Percentiles rank a stretch among this genome's conserved stretches.
phyloP scores from a whole-genome alignment of 306 rosid genomes.

The Luffa acutangula region DNA sequence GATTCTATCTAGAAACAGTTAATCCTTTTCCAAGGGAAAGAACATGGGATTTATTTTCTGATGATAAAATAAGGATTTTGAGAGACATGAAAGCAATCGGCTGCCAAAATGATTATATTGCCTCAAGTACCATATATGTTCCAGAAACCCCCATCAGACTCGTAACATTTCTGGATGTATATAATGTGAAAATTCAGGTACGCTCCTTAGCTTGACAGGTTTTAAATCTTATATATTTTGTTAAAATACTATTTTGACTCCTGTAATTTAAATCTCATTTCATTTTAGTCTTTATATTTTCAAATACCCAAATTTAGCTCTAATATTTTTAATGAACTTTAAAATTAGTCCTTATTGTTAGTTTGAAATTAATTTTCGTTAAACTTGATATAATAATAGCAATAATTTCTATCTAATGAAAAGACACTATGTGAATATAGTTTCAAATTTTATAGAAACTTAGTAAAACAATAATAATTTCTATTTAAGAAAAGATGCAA shows the following conservation, averaged over 20 bases:
- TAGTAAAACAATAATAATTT: too few relatives aligned
- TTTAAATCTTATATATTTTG: background rate
- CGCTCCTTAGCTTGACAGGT: background rate
- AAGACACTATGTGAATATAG: background rate
- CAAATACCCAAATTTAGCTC: background rate
- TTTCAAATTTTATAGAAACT: background rate
- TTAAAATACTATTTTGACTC: too few relatives aligned
- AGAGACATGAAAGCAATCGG: slow-evolving; percentile 5
- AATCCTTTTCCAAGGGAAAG: slow-evolving; percentile 7
- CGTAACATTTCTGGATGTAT: background rate
- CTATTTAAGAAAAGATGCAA: too few relatives aligned
- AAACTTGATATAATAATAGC: too few relatives aligned
- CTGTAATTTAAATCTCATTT: too few relatives aligned
- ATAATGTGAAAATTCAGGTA: slow-evolving; percentile 9
- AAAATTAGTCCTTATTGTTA: too few relatives aligned
- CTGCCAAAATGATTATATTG: slow-evolving; percentile 3
- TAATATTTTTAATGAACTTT: too few relatives aligned
- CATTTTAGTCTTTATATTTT: too few relatives aligned
- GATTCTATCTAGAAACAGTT: background rate
- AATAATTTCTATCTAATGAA: too few relatives aligned
- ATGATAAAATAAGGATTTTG: slow-evolving; percentile 9
- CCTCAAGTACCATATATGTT: slow-evolving; percentile 6
- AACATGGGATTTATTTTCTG: slow-evolving; percentile 9
- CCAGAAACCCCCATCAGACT: slow-evolving; percentile 6
- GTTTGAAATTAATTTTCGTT: background rate